Conservation (phyloP, 1,284 basidiomycete genomes). For the Cryptococcus sp. region DNA sequence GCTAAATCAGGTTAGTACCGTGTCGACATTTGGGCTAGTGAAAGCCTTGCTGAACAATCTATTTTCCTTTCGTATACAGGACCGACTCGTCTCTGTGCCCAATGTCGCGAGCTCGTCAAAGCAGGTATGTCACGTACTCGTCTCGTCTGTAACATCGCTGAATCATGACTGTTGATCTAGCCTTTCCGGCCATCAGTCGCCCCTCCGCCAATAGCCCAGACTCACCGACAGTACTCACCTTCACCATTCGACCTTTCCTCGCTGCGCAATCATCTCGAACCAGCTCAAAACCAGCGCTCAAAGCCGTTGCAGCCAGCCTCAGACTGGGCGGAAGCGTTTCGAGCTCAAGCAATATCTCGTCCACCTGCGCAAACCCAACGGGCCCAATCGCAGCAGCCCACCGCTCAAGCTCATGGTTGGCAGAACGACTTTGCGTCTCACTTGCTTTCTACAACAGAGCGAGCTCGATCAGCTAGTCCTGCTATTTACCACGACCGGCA, state of each 20-base stretch:
- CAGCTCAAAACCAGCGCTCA: conserved; percentile 10
- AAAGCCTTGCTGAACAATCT: conserved; percentile 6
- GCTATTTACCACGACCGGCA: neutral
- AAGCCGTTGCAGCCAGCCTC: neutral
- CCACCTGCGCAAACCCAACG: neutral
- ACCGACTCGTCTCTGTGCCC: conserved; percentile 29
- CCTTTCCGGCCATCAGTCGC: conserved; percentile 12
- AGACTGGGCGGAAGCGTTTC: conserved; percentile 25
- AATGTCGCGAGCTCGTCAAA: conserved; percentile 30
- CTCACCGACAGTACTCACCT: conserved; percentile 4
- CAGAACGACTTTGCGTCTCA: conserved; percentile 19
- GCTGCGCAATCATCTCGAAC: conserved; percentile 39
- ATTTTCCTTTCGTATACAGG: conserved; percentile 12
- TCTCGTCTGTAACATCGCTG: neutral
- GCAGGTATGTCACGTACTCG: conserved; percentile 17
- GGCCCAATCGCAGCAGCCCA: neutral
- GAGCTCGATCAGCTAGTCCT: too few species aligned
- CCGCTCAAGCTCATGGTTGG: conserved; percentile 13
- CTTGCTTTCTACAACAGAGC: neutral
- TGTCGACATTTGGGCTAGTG: neutral
- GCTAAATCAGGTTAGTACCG: conserved; percentile 36
- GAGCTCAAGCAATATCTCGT: neutral
- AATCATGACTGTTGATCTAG: neutral
- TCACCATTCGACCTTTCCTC: conserved; percentile 43
- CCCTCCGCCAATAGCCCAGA: neutral